Percentiles rank a stretch among this genome's conserved stretches.
These are phyloP conservation scores for Cardamine chenopodiifolia DNA, from an alignment of 345 rosid genomes.

Conservation along the genomic window DNA sequence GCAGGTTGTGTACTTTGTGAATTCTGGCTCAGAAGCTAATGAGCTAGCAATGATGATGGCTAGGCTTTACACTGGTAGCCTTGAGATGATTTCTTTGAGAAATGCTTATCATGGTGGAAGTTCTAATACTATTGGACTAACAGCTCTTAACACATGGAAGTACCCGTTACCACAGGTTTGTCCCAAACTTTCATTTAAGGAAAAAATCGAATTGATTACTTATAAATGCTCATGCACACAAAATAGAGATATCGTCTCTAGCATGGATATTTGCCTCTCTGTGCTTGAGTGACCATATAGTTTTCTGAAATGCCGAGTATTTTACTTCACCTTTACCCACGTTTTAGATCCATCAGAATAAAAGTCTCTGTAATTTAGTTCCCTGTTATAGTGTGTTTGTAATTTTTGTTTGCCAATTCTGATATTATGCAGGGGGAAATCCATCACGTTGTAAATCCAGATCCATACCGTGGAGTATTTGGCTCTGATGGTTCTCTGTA, in stretches of 20 bases:
- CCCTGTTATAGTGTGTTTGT: background rate
- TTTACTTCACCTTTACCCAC: background rate
- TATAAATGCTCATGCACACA: background rate
- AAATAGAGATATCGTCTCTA: background rate
- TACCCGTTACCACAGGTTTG: slow-evolving; percentile 89
- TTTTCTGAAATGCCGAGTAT: background rate
- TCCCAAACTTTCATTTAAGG: background rate
- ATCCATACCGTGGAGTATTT: slow-evolving; percentile 85
- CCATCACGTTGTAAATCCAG: slow-evolving; percentile 88
- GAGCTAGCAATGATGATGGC: slow-evolving; percentile 97
- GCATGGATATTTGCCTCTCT: background rate
- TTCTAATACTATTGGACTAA: slow-evolving; percentile 82
- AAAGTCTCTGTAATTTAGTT: background rate
- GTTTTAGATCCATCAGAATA: background rate
- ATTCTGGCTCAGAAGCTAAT: slow-evolving; percentile 95
- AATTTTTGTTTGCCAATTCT: slow-evolving; percentile 1
- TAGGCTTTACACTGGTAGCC: slow-evolving; percentile 76
- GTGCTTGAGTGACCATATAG: slow-evolving; percentile 1
- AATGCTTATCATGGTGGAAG: slow-evolving; percentile 99
- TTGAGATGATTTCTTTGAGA: slow-evolving; percentile 86
- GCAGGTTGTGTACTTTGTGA: slow-evolving; percentile 92
- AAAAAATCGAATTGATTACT: background rate
- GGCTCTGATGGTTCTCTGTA: slow-evolving; percentile 79
- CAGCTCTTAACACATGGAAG: slow-evolving; percentile 92
- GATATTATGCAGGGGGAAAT: slow-evolving; percentile 73